These are phyloP conservation scores for Mucor lusitanicus DNA, from an alignment of 371 early-diverging fungal genomes.

Conservation along the genomic window DNA sequence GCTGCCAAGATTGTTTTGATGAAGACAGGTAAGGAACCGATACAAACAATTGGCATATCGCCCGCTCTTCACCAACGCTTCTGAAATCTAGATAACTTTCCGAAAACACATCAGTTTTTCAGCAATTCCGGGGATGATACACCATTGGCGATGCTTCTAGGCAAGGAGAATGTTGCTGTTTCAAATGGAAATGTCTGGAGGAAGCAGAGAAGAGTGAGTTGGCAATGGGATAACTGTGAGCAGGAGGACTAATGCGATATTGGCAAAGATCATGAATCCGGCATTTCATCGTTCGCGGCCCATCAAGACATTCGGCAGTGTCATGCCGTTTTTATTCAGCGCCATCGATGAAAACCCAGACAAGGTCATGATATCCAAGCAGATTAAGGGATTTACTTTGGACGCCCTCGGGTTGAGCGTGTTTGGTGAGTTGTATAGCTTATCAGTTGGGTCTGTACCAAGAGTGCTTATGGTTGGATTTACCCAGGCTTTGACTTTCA, in stretches of 20 bases:
- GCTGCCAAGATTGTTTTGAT: constrained; percentile 26
- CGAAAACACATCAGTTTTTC: constrained; percentile 10
- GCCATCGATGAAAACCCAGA: constrained; percentile 24
- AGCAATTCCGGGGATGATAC: constrained; percentile 3
- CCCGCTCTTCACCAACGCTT: neutral
- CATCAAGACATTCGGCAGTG: constrained; percentile 25
- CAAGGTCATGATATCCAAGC: neutral
- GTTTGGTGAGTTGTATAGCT: constrained; percentile 23
- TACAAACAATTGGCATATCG: neutral
- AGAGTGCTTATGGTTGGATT: neutral
- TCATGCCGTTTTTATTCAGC: constrained; percentile 17
- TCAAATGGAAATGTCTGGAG: constrained; percentile 43
- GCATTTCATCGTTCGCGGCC: constrained; percentile 41
- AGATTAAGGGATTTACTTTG: constrained; percentile 31
- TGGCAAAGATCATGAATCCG: constrained; percentile 37
- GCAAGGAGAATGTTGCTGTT: constrained; percentile 30
- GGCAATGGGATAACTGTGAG: neutral
- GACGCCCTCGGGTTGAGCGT: constrained; percentile 38
- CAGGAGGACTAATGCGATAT: neutral
- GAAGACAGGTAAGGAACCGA: constrained; percentile 38
- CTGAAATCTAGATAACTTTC: constrained; percentile 8
- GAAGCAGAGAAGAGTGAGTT: constrained; percentile 34
- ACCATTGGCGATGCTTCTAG: constrained; percentile 25
- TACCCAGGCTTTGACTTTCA: constrained; percentile 32
- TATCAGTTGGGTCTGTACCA: neutral